Conservation (phyloP, 805 yeast genomes). For the Kodamaea nitidulidarum region DNA sequence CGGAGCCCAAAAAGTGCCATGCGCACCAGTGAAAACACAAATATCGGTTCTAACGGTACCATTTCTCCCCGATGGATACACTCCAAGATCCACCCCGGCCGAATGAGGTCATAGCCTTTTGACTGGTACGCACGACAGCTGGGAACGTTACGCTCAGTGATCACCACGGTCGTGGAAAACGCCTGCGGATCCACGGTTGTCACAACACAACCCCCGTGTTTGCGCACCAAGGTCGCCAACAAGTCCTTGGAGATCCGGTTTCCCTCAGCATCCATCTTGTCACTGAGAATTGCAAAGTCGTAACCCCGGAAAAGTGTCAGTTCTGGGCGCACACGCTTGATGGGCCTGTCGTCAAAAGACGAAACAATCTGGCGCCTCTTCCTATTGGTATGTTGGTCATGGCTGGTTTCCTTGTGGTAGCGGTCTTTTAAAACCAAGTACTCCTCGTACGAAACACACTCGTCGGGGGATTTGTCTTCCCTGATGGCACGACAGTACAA, state of each 20-base stretch:
- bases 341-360: conserved; percentile 12
- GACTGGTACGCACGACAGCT: conserved; percentile 20
- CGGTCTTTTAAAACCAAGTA: conserved; percentile 38
- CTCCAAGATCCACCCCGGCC: conserved; percentile 71
- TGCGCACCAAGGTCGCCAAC: conserved; percentile 34
- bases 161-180: conserved; percentile 15
- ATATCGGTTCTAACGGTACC: conserved; percentile 57
- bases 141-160: conserved; percentile 29
- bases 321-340: conserved; percentile 9
- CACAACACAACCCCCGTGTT: conserved; percentile 49
- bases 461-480: conserved; percentile 60
- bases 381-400: conserved; percentile 28
- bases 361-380: conserved; percentile 18
- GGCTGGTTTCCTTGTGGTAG: conserved; percentile 20
- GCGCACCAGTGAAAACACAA: conserved; percentile 46
- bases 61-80: conserved; percentile 43
- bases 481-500: conserved; percentile 69
- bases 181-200: conserved; percentile 14
- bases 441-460: conserved; percentile 53
- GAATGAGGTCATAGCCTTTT: conserved; percentile 56
- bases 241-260: conserved; percentile 29
- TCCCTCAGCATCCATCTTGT: conserved; percentile 30
- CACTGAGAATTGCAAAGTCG: conserved; percentile 52
- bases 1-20: conserved; percentile 23
- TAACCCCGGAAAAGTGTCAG: conserved; percentile 42